Base-by-base conservation (phyloP, 495 filamentous ascomycete genomes). In the Aspergillus wentii region DNA sequence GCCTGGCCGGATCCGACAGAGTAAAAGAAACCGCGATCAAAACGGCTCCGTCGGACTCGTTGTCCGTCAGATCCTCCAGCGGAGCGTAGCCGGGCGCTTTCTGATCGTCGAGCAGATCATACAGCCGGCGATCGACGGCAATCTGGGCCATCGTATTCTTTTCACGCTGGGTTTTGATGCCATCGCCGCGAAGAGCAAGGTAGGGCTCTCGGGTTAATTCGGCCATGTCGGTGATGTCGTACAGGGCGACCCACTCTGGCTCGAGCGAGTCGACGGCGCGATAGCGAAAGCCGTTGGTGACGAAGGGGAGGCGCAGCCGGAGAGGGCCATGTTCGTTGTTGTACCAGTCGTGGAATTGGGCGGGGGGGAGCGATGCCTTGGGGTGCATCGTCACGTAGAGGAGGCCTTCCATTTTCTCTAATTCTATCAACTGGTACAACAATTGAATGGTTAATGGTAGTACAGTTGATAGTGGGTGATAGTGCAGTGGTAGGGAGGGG, bases 321-420 rank as follows among this genome's bases (percentile, higher is more conserved):
- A 79, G 73, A 22, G 86, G 86, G 37, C 86, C 86, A 61, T 92
- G 86, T 60, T 92, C 86, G 57, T 83, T 86, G 66, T 90, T 86
- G 66, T 92, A 92, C 86, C 86, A 92, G 56, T 90, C 85, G 61
- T 89, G 83, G 66, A 90, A 89, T 52, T 85, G 79, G 40, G 76
- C 67, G 30, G 69, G 52, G n/a, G 78, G 71, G 35, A 88, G 70
- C 19, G 70, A 72, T 44, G 68, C 66, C 44, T 69, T 66, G 46
- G 83, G 83, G 53, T 86, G 78, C 83, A 87, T 88, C 17, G 83
- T 86, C 53, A 88, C 85, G 51, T 80, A 86, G 50, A 89, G 78
- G 46, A 85, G 75, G 29, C 84, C 85, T 13, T 80, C 32, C 26
- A 29, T 29, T 5, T 5, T 29, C n/a, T n/a, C n/a, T n/a, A n/a